These are phyloP conservation scores for Calophaca sinica DNA, from an alignment of 306 rosid genomes.

Conservation along the genomic window DNA sequence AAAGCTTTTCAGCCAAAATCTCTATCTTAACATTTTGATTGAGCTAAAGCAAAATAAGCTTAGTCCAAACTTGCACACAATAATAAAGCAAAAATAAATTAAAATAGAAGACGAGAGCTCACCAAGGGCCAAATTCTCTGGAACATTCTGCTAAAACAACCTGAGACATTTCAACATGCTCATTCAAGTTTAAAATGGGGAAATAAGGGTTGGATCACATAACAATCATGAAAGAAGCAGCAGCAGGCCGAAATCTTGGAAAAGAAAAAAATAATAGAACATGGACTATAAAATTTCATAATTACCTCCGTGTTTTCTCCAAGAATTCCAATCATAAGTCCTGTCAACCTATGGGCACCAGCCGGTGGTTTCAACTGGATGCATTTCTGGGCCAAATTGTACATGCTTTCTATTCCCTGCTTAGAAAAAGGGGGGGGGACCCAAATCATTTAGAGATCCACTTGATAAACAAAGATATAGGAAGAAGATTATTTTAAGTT, in stretches of 20 bases:
- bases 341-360: slow-evolving; percentile 65
- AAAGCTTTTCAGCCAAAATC: slow-evolving; percentile 7
- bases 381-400: slow-evolving; percentile 83
- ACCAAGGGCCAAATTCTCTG: slow-evolving; percentile 96
- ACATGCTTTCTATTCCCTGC: slow-evolving; percentile 94
- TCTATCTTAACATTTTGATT: slow-evolving; percentile 3
- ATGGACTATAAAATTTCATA: slow-evolving; percentile 15
- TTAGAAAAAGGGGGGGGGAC: slow-evolving; percentile 23
- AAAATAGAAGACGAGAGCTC: slow-evolving; percentile 52
- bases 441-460: slow-evolving; percentile 41
- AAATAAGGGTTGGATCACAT: slow-evolving; percentile 23
- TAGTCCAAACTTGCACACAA: not conserved
- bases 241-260: slow-evolving; percentile 5
- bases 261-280: slow-evolving; percentile 4
- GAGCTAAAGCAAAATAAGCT: not conserved
- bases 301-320: slow-evolving; percentile 90
- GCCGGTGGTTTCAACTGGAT: slow-evolving; percentile 71
- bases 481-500: slow-evolving; percentile 5
- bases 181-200: slow-evolving; percentile 36
- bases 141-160: slow-evolving; percentile 95
- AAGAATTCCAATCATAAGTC: slow-evolving; percentile 79
- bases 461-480: slow-evolving; percentile 28
- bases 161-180: slow-evolving; percentile 59
- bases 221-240: slow-evolving; percentile 16
- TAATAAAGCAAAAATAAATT: slow-evolving; percentile 12